Conservation (phyloP, 2,329 filamentous ascomycete species). For the Xylariomycetidae sp. region DNA sequence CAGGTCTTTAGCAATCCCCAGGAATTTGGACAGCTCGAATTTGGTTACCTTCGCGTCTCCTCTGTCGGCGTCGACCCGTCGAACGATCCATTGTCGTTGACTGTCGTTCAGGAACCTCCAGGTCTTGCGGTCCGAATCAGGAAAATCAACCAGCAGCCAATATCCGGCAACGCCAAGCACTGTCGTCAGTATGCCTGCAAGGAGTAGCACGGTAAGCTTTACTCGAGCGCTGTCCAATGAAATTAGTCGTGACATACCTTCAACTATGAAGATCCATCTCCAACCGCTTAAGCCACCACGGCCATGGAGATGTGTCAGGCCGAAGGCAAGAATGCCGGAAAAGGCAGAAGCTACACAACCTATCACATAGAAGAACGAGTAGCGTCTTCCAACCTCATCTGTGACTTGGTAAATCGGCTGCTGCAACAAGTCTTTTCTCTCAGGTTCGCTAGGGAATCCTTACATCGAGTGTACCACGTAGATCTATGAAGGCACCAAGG, state of each 20-base stretch:
- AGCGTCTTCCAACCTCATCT: slow-evolving; percentile 67
- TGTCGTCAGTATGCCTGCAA: slow-evolving; percentile 51
- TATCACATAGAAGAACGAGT: slow-evolving; percentile 65
- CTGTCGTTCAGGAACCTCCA: slow-evolving; percentile 36
- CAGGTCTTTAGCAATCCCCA: slow-evolving; percentile 32
- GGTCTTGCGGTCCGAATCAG: slow-evolving; percentile 35
- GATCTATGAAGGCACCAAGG: slow-evolving; percentile 21
- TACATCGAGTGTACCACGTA: slow-evolving; percentile 67
- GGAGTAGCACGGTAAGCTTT: slow-evolving; percentile 24
- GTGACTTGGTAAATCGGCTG: background rate
- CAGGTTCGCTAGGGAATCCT: too few species aligned
- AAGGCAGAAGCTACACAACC: slow-evolving; percentile 63
- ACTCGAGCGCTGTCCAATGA: background rate
- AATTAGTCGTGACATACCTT: slow-evolving; percentile 36
- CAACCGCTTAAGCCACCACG: slow-evolving; percentile 51
- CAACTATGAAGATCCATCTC: slow-evolving; percentile 64
- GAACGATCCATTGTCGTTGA: slow-evolving; percentile 34
- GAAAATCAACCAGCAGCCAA: slow-evolving; percentile 46
- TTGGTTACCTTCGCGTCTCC: slow-evolving; percentile 43
- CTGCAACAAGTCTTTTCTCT: too few species aligned
- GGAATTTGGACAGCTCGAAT: slow-evolving; percentile 34
- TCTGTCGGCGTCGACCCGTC: slow-evolving; percentile 39
- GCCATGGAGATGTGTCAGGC: slow-evolving; percentile 61
- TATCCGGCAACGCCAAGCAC: slow-evolving; percentile 34
- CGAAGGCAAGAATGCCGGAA: slow-evolving; percentile 65